Conservation (phyloP, 768 basidiomycete species). For the Exidia glandulosa region DNA sequence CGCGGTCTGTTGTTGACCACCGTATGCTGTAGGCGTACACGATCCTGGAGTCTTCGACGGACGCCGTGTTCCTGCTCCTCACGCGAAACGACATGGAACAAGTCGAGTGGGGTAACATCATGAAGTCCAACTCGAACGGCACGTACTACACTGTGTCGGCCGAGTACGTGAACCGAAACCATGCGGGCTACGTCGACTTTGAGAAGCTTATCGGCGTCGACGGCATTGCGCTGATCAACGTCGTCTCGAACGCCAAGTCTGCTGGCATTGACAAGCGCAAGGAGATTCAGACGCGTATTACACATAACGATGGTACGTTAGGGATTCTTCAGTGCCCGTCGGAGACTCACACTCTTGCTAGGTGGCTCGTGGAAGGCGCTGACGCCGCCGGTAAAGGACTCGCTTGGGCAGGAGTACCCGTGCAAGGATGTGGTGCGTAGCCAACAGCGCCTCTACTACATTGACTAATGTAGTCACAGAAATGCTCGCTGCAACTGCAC, state of each 20-base stretch:
- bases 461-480: conserved; percentile 29
- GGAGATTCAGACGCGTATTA: conserved; percentile 74
- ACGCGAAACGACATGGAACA: conserved; percentile 71
- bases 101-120: conserved; percentile 81
- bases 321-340: neutral
- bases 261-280: conserved; percentile 64
- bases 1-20: neutral
- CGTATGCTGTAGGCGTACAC: conserved; percentile 62
- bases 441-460: neutral
- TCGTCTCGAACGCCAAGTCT: conserved; percentile 73
- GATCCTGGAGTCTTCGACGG: conserved; percentile 86
- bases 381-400: conserved; percentile 63
- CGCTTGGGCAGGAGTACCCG: conserved; percentile 56
- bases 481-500: conserved; percentile 82
- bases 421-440: conserved; percentile 55
- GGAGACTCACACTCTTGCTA: conserved; percentile 21
- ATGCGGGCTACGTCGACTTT: conserved; percentile 84
- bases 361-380: conserved; percentile 84
- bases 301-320: conserved; percentile 90
- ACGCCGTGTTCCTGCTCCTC: conserved; percentile 89
- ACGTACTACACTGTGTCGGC: conserved; percentile 88
- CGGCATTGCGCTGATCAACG: conserved; percentile 87
- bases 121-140: conserved; percentile 96
- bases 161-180: conserved; percentile 85
- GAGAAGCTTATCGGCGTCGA: conserved; percentile 96